These are phyloP conservation scores for Neofusicoccum ribis DNA, from an alignment of 2,329 filamentous ascomycete species.

Conservation along the genomic window DNA sequence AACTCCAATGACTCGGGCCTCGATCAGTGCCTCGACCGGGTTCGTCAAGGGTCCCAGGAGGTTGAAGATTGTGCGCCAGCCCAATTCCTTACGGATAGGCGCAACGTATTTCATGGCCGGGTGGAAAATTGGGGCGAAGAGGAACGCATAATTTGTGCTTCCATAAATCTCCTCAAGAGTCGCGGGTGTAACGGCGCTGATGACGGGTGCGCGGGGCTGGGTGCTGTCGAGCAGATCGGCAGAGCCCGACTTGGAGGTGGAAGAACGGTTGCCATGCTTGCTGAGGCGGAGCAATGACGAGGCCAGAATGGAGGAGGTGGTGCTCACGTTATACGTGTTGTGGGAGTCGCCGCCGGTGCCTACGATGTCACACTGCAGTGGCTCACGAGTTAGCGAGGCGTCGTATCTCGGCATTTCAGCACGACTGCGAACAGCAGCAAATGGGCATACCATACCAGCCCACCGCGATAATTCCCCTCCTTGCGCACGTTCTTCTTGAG, in stretches of 20 bases:
- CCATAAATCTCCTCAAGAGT: slow-evolving; percentile 74
- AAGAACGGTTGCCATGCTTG: slow-evolving; percentile 95
- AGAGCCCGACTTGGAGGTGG: slow-evolving; percentile 92
- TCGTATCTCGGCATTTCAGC: not conserved
- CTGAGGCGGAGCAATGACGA: slow-evolving; percentile 81
- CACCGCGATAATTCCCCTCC: slow-evolving; percentile 77
- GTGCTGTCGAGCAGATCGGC: slow-evolving; percentile 85
- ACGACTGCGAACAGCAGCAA: slow-evolving; percentile 4
- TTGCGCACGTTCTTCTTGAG: slow-evolving; percentile 61
- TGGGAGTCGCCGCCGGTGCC: slow-evolving; percentile 95
- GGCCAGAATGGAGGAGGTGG: slow-evolving; percentile 88
- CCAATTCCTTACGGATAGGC: slow-evolving; percentile 80
- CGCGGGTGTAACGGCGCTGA: slow-evolving; percentile 70
- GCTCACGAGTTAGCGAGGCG: not conserved
- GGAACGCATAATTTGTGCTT: slow-evolving; percentile 85
- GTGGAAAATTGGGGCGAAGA: slow-evolving; percentile 95
- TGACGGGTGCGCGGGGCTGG: slow-evolving; percentile 68
- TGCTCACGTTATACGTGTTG: slow-evolving; percentile 98
- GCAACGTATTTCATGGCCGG: slow-evolving; percentile 90
- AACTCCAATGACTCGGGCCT: slow-evolving; percentile 91
- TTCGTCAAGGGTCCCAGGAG: slow-evolving; percentile 90
- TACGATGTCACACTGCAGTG: slow-evolving; percentile 80
- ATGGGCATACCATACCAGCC: slow-evolving; percentile 63
- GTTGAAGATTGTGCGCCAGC: slow-evolving; percentile 97
- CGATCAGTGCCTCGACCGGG: slow-evolving; percentile 74